Conservation (phyloP, 768 basidiomycete species). For the Xerocomus spinulosus region DNA sequence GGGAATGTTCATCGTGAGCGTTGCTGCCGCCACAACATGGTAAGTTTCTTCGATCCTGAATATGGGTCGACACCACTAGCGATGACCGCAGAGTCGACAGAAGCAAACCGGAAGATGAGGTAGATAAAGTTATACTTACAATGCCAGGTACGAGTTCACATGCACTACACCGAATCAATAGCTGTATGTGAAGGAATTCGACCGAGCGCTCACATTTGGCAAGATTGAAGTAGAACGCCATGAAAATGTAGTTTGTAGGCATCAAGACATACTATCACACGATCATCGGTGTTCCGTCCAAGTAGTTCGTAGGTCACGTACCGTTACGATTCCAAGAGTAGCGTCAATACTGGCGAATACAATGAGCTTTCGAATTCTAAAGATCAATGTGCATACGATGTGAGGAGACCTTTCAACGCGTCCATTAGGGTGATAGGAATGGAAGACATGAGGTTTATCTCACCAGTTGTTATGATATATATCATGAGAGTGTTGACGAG, state of each 20-base stretch:
- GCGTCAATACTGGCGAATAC: conserved; percentile 41
- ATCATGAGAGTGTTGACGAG: conserved; percentile 44
- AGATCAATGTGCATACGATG: conserved; percentile 28
- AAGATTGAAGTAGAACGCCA: conserved; percentile 50
- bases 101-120: too few species aligned
- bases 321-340: conserved; percentile 39
- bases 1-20: not conserved
- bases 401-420: conserved; percentile 34
- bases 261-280: conserved; percentile 40
- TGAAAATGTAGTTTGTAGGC: conserved; percentile 52
- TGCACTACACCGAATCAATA: conserved; percentile 38
- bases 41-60: too few species aligned
- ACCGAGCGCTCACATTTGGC: conserved; percentile 34
- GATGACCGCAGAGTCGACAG: too few species aligned
- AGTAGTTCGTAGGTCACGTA: conserved; percentile 5
- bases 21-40: not conserved
- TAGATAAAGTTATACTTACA: conserved; percentile 11
- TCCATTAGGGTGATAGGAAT: conserved; percentile 1
- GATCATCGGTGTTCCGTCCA: not conserved
- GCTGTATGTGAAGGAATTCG: not conserved
- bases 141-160: conserved; percentile 53
- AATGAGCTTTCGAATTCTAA: not conserved
- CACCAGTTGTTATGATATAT: conserved; percentile 54
- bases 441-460: conserved; percentile 15
- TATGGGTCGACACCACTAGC: too few species aligned